Conservation (phyloP, 352 stramenopile genomes). For the Pythium diclinum region DNA sequence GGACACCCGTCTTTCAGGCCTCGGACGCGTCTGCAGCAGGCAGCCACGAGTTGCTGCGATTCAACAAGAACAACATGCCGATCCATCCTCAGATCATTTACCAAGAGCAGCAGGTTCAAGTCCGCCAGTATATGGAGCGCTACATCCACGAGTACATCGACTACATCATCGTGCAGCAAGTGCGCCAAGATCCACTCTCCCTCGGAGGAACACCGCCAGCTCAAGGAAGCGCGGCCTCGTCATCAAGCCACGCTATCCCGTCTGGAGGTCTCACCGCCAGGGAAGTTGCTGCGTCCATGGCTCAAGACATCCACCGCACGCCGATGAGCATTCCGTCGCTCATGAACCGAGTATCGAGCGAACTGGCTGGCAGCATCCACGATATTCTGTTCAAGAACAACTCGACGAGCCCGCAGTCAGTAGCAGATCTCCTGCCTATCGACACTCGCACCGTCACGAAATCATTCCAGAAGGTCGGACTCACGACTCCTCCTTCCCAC, state of each 20-base stretch:
- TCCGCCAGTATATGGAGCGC: slow-evolving; percentile 31
- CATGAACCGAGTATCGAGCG: slow-evolving; percentile 32
- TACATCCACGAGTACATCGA: slow-evolving; percentile 39
- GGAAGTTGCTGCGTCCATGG: slow-evolving; percentile 26
- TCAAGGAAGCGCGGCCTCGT: background rate
- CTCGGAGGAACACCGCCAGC: background rate
- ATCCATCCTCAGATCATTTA: slow-evolving; percentile 33
- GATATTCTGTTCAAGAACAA: slow-evolving; percentile 55
- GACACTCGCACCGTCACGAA: slow-evolving; percentile 20
- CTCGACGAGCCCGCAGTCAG: slow-evolving; percentile 70
- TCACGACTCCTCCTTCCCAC: slow-evolving; percentile 9
- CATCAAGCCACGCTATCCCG: background rate
- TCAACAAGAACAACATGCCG: slow-evolving; percentile 28
- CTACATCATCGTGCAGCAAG: slow-evolving; percentile 33
- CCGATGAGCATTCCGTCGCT: slow-evolving; percentile 56
- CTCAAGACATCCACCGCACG: slow-evolving; percentile 43
- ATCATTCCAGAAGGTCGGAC: slow-evolving; percentile 16
- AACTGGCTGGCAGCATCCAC: slow-evolving; percentile 52
- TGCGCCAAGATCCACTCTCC: slow-evolving; percentile 18
- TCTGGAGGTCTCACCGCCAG: slow-evolving; percentile 4
- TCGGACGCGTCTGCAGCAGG: background rate
- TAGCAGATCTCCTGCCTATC: slow-evolving; percentile 36
- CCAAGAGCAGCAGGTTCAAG: slow-evolving; percentile 31
- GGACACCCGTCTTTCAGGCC: background rate
- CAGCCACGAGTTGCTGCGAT: slow-evolving; percentile 16